Percentiles rank a stretch among this genome's conserved stretches.
These are phyloP conservation scores for Citropsis articulata DNA, from an alignment of 345 rosid genomes.

Conservation along the genomic window DNA sequence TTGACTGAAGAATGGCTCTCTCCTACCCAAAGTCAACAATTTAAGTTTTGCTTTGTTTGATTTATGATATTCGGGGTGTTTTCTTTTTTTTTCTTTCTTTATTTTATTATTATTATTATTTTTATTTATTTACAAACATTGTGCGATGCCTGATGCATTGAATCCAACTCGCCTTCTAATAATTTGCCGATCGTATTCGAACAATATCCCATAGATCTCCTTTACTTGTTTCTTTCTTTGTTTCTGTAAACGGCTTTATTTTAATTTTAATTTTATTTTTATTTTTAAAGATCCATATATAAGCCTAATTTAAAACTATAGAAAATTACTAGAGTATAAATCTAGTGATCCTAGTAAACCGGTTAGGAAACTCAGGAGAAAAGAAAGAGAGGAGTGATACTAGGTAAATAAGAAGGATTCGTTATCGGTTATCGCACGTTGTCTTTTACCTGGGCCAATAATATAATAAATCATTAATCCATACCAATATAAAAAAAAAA, in stretches of 20 bases:
- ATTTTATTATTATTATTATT: background rate
- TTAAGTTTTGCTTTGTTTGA: background rate
- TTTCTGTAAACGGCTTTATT: background rate
- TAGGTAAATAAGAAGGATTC: background rate
- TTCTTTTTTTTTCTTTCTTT: background rate
- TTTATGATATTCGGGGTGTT: background rate
- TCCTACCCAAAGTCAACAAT: conserved; percentile 11
- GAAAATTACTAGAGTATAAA: background rate
- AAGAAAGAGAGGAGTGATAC: background rate
- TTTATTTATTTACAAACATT: background rate
- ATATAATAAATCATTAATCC: background rate
- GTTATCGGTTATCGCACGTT: background rate
- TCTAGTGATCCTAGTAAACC: background rate
- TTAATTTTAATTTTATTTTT: too few relatives aligned
- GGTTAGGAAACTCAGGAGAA: background rate
- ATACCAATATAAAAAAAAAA: background rate
- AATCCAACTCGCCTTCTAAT: background rate
- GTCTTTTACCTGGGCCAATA: background rate
- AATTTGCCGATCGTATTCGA: background rate
- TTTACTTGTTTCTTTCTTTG: background rate
- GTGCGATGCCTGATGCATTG: conserved; percentile 16
- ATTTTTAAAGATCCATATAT: background rate
- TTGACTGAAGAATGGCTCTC: background rate
- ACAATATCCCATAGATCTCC: background rate
- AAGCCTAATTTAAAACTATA: background rate